Conservation (phyloP, 2,329 filamentous ascomycete genomes). For the Cordyceps pruinosa region DNA sequence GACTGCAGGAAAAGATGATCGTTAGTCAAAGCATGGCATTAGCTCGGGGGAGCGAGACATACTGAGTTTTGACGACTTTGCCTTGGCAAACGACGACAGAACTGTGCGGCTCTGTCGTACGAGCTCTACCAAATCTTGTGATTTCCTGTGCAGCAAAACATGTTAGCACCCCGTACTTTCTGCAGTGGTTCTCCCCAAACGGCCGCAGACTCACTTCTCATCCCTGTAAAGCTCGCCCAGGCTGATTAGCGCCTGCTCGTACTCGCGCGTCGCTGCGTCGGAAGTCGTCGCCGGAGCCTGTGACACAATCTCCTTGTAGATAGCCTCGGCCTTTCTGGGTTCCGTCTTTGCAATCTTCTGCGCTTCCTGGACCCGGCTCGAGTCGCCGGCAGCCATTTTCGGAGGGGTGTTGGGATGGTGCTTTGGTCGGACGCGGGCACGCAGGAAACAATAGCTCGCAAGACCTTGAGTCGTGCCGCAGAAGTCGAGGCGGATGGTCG, state of each 20-base stretch:
- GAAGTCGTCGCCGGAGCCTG: conserved; percentile 74
- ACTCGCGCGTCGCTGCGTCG: conserved; percentile 83
- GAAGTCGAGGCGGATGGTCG: neutral
- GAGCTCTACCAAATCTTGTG: conserved; percentile 79
- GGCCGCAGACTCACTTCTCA: conserved; percentile 55
- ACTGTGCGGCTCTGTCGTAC: conserved; percentile 85
- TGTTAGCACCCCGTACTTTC: conserved; percentile 20
- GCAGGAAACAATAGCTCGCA: neutral
- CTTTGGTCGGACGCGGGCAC: neutral
- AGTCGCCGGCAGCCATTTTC: conserved; percentile 51
- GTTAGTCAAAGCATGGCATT: neutral
- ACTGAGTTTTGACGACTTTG: conserved; percentile 98
- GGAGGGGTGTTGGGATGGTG: neutral
- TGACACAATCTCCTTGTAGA: conserved; percentile 85
- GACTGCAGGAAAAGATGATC: conserved; percentile 47
- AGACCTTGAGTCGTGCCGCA: neutral
- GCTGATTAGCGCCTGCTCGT: conserved; percentile 80
- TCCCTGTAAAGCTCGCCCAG: conserved; percentile 91
- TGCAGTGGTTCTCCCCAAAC: neutral
- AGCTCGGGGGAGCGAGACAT: conserved; percentile 29
- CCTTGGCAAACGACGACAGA: conserved; percentile 94
- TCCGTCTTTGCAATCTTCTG: conserved; percentile 75
- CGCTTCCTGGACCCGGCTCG: conserved; percentile 74
- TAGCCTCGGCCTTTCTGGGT: conserved; percentile 73
- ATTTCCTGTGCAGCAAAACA: conserved; percentile 46